phyloP scores from a whole-genome alignment of 2,329 filamentous ascomycete genomes.

The Xylaria arbuscula region DNA sequence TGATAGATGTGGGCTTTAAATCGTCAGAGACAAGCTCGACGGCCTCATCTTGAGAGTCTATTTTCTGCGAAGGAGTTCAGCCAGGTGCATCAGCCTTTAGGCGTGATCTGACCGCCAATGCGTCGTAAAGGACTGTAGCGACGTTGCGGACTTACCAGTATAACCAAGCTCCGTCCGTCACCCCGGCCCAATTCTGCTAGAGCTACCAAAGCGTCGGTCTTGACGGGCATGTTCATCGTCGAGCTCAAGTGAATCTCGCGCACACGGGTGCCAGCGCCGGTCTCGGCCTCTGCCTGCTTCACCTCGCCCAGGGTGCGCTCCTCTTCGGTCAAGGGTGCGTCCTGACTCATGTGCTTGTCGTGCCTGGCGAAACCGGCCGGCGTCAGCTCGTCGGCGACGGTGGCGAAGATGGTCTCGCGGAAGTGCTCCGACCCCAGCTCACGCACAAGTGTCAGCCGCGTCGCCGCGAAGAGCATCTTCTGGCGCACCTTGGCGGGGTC shows the following conservation, averaged over 20 bases:
- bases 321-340: conserved; percentile 81
- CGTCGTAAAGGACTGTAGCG: not conserved
- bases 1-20: conserved; percentile 63
- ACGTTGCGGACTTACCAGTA: conserved; percentile 67
- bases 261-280: conserved; percentile 73
- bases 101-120: no score
- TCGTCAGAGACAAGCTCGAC: conserved; percentile 72
- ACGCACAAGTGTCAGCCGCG: conserved; percentile 77
- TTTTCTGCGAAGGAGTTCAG: conserved; percentile 63
- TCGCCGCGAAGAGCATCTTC: conserved; percentile 88
- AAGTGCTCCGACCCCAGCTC: conserved; percentile 85
- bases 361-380: conserved; percentile 77
- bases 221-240: conserved; percentile 67
- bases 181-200: conserved; percentile 68
- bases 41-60: conserved; percentile 75
- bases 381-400: conserved; percentile 75
- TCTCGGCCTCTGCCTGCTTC: conserved; percentile 79
- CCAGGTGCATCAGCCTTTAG: not conserved
- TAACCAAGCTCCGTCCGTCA: conserved; percentile 65
- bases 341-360: conserved; percentile 72
- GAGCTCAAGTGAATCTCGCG: conserved; percentile 70
- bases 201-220: conserved; percentile 72
- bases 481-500: conserved; percentile 82
- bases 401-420: conserved; percentile 79
- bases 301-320: conserved; percentile 78